Conservation (phyloP, 2,329 filamentous ascomycete genomes). For the Sordariomycetes sp. region DNA sequence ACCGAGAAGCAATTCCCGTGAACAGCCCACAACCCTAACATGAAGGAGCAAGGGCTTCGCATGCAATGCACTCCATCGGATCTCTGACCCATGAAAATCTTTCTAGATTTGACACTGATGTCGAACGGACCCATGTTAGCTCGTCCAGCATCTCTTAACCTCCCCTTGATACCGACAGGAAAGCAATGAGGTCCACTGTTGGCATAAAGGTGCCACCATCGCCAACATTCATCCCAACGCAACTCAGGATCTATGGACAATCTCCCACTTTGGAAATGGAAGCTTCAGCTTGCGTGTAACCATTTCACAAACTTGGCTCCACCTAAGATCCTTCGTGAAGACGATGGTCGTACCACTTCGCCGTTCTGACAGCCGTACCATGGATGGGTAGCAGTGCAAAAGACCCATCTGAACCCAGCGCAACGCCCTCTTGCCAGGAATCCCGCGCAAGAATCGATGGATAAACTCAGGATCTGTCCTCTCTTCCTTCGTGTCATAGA, state of each 20-base stretch:
- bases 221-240: neutral
- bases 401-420: slow-evolving; percentile 1
- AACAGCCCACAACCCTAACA: too few species aligned
- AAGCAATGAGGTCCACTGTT: too few species aligned
- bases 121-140: too few species aligned
- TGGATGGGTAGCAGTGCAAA: slow-evolving; percentile 1
- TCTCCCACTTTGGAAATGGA: slow-evolving; percentile 5
- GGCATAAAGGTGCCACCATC: neutral
- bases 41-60: too few species aligned
- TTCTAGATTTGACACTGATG: too few species aligned
- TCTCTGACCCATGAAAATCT: too few species aligned
- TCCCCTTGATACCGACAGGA: too few species aligned
- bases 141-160: too few species aligned
- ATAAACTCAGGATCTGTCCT: slow-evolving; percentile 3
- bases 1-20: too few species aligned
- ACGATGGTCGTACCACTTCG: neutral
- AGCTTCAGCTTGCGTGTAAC: neutral
- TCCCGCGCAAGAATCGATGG: neutral
- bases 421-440: neutral
- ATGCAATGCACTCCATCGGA: too few species aligned
- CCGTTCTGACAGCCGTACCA: neutral
- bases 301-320: neutral
- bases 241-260: neutral
- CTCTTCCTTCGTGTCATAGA: slow-evolving; percentile 3
- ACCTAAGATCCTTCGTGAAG: slow-evolving; percentile 1